Conservation (phyloP, 208 protist genomes). For the Acanthamoeba castellanii region DNA sequence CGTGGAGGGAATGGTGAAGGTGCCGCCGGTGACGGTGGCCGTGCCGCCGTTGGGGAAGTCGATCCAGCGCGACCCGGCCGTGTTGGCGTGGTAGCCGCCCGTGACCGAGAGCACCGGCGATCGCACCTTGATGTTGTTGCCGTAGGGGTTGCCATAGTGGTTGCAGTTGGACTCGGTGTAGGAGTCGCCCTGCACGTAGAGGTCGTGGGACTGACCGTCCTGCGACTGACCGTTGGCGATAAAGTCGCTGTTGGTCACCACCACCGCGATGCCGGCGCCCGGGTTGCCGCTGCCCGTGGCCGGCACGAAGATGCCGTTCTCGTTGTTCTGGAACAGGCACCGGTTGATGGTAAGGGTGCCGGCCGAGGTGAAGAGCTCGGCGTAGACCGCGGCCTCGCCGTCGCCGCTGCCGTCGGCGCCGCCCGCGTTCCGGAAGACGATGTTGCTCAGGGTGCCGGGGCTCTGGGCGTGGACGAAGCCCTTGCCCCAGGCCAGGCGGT, state of each 20-base stretch:
- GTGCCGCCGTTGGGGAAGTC: not conserved
- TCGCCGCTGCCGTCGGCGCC: not conserved
- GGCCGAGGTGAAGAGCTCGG: not conserved
- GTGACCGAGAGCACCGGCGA: not conserved
- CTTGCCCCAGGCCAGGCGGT: not conserved
- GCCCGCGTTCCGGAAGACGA: not conserved
- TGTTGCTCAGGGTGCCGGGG: not conserved
- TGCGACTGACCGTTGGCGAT: not conserved
- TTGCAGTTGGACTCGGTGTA: not conserved
- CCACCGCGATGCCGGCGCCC: not conserved
- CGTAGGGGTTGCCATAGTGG: not conserved
- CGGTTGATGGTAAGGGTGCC: not conserved
- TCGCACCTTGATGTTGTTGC: not conserved
- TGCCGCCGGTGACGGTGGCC: not conserved
- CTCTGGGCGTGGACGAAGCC: not conserved
- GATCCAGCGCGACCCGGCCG: not conserved
- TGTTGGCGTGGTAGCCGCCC: not conserved
- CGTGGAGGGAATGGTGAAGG: not conserved
- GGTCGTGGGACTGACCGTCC: not conserved
- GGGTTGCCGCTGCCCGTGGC: not conserved
- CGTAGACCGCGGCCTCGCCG: not conserved
- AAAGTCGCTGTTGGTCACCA: constrained; percentile 15
- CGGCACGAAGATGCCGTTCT: constrained; percentile 12
- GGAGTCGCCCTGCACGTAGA: constrained; percentile 22
- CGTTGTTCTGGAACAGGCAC: constrained; percentile 28